These are phyloP conservation scores for Camellia oleifera DNA, from an alignment of 179 eudicot species.

Conservation along the genomic window DNA sequence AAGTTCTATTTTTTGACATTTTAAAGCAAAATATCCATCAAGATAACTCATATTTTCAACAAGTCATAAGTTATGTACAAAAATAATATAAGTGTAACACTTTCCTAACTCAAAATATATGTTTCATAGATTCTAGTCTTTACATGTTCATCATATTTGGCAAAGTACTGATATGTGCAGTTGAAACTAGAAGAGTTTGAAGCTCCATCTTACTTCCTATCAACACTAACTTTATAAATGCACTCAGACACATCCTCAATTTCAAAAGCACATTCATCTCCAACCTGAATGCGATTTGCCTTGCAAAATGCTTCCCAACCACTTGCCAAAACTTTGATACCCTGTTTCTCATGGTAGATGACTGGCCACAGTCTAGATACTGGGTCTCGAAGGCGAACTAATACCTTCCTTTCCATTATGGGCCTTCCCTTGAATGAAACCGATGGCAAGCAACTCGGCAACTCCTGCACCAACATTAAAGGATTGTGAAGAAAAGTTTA, in stretches of 20 bases:
- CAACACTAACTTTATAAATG: slow-evolving; percentile 22
- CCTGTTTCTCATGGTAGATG: slow-evolving; percentile 29
- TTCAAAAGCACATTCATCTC: slow-evolving; percentile 41
- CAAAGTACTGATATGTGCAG: no score
- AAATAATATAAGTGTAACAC: no score
- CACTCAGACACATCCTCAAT: slow-evolving; percentile 22
- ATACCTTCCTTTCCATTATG: slow-evolving; percentile 17
- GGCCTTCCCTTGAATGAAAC: slow-evolving; percentile 4
- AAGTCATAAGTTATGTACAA: no score
- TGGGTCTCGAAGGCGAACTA: slow-evolving; percentile 35
- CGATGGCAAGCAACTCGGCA: slow-evolving; percentile 35
- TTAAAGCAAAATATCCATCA: no score
- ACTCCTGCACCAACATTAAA: slow-evolving; percentile 40
- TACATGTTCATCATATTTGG: no score
- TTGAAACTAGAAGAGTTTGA: neutral
- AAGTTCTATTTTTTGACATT: no score
- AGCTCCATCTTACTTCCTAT: slow-evolving; percentile 7
- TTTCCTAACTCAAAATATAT: no score
- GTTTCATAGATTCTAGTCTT: no score
- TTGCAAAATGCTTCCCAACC: slow-evolving; percentile 50
- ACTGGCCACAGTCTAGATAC: slow-evolving; percentile 45
- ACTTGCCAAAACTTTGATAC: slow-evolving; percentile 25
- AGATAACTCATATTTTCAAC: no score
- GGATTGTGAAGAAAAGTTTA: neutral
- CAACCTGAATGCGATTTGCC: slow-evolving; percentile 35